A percentile compares a stretch with the other conserved stretches of the same genome.
phyloP scores from a whole-genome alignment of 495 filamentous ascomycete genomes.

The Penicillium malachiteum region DNA sequence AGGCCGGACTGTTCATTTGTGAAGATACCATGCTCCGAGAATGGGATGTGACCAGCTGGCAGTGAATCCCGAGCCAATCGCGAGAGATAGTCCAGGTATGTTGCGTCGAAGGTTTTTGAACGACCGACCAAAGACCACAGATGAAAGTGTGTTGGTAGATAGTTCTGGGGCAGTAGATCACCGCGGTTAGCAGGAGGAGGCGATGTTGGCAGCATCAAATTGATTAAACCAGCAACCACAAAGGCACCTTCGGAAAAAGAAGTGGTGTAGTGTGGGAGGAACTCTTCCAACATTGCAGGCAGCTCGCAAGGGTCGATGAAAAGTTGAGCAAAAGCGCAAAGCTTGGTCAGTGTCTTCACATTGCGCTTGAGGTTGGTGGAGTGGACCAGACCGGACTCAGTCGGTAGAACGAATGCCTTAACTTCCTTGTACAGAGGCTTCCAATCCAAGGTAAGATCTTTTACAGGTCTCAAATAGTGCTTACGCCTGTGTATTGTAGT shows the following conservation, averaged over 20 bases:
- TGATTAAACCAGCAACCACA: conserved; percentile 81
- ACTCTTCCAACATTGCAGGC: conserved; percentile 85
- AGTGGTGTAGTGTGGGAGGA: conserved; percentile 92
- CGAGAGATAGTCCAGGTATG: conserved; percentile 86
- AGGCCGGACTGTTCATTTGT: conserved; percentile 88
- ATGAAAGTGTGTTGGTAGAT: conserved; percentile 90
- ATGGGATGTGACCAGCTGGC: conserved; percentile 69
- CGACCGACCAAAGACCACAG: conserved; percentile 91
- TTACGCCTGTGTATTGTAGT: conserved; percentile 67
- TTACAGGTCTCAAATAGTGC: conserved; percentile 86
- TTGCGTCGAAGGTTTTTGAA: conserved; percentile 82
- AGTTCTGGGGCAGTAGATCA: conserved; percentile 75
- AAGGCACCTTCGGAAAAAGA: conserved; percentile 88
- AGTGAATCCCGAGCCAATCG: conserved; percentile 82
- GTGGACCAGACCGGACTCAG: conserved; percentile 67
- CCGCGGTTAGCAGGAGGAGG: conserved; percentile 68
- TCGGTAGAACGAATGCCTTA: conserved; percentile 82
- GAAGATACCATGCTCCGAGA: conserved; percentile 86
- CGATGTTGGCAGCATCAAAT: conserved; percentile 83
- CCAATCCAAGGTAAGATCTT: conserved; percentile 92
- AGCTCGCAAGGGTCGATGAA: conserved; percentile 91
- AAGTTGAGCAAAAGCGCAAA: conserved; percentile 83
- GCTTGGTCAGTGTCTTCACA: conserved; percentile 74
- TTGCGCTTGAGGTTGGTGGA: conserved; percentile 65
- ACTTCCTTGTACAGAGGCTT: conserved; percentile 86